These are phyloP conservation scores for Darksidea phi DNA, from an alignment of 495 filamentous ascomycete genomes.

Conservation along the genomic window DNA sequence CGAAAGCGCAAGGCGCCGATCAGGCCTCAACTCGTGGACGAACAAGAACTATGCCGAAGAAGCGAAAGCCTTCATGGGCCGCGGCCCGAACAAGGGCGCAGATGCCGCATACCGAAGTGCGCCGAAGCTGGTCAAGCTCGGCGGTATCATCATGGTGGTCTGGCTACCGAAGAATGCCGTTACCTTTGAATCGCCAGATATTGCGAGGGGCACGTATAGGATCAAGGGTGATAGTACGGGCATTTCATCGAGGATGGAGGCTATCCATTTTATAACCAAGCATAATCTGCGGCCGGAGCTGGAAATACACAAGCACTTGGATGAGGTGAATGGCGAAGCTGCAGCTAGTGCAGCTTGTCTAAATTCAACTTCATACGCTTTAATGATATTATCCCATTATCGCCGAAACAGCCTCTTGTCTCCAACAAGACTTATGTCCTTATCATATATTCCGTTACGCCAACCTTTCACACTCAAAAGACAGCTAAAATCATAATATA, in stretches of 20 bases:
- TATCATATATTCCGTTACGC: too few relatives aligned
- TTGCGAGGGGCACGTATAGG: slow-evolving; percentile 29
- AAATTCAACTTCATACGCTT: neutral
- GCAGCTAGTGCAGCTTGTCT: slow-evolving; percentile 26
- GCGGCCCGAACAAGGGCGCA: slow-evolving; percentile 35
- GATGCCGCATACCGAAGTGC: slow-evolving; percentile 41
- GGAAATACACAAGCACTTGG: slow-evolving; percentile 22
- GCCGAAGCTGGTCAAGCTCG: slow-evolving; percentile 34
- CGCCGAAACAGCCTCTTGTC: too few relatives aligned
- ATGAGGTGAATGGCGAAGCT: slow-evolving; percentile 26
- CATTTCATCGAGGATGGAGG: slow-evolving; percentile 26
- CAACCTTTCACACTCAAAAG: too few relatives aligned
- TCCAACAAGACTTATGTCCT: too few relatives aligned
- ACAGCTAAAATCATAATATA: too few relatives aligned
- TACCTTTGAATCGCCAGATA: slow-evolving; percentile 33
- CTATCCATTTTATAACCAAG: slow-evolving; percentile 35
- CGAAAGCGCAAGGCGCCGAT: slow-evolving; percentile 37
- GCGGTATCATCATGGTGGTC: slow-evolving; percentile 37
- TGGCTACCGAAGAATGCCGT: slow-evolving; percentile 32
- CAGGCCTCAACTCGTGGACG: slow-evolving; percentile 42
- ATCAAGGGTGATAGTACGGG: slow-evolving; percentile 37
- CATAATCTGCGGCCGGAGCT: slow-evolving; percentile 34
- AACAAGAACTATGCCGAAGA: slow-evolving; percentile 41
- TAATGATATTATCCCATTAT: too few relatives aligned
- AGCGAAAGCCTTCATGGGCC: slow-evolving; percentile 38